Base-by-base conservation (phyloP, 2,329 filamentous ascomycete genomes). In the Calycina marina region DNA sequence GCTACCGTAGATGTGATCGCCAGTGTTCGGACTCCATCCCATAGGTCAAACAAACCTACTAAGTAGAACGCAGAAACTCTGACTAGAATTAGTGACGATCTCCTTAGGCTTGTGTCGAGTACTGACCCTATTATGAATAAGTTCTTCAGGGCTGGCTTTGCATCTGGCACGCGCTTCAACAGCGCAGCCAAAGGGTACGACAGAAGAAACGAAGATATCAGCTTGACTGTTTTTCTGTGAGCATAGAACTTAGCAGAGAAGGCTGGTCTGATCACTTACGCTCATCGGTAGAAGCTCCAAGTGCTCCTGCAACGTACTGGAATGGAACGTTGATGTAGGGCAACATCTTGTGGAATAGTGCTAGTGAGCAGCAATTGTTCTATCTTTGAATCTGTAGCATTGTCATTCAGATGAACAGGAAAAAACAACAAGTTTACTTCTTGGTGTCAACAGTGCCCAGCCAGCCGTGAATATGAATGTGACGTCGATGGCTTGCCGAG, bases 121-220 rank as follows among this genome's bases (percentile, higher is more conserved):
- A 48, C 60, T 39, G 63, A 83, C 81, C 63, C 60, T 42, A 96
- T 77, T 40, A 79, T 83, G 57, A 94, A 96, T 11, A 76, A 52
- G 55, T 96, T 96, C 61, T 96, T 96, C 47, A 73, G 69, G 47
- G 74, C 75, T 34, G 88, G 88, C 32, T 78, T 75, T 30, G 71
- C 61, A 59, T 98, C 90, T 18, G 90, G 88, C 13, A 98, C 68
- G 32, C 90, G 72, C 57, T 98, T 98, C 6, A 98, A 67, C 15
- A 93, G 55, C 14, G 69, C 90, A 29, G 90, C 84, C 34, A 98
- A 67, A 2, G 90, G 90, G 52, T 93, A 98, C 8, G 90, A 96
- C 24, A 93, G 57, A 29, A 98, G 65, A 56, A 96, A 93, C 5
- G 82, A 84, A 53, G 76, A 77, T 48, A 94, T 78, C 46, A 96